phyloP scores from a whole-genome alignment of 2,329 filamentous ascomycete genomes.

The Diaporthe citriasiana region DNA sequence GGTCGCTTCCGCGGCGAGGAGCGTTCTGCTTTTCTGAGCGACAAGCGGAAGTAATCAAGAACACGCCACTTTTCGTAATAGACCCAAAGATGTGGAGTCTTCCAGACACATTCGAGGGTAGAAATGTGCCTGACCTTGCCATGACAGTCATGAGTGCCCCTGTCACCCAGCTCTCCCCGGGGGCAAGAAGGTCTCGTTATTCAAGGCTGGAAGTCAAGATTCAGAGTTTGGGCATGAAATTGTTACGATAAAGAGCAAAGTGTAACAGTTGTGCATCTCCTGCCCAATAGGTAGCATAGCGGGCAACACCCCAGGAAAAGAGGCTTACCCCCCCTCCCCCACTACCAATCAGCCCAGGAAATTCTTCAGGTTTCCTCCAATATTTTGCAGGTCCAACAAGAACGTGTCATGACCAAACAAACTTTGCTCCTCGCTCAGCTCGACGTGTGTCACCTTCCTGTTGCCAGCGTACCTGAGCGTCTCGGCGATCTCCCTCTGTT shows the following conservation, averaged over 20 bases:
- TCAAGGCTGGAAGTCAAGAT: neutral
- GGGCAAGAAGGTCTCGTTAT: neutral
- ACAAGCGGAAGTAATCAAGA: neutral
- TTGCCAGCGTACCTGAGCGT: slow-evolving; percentile 85
- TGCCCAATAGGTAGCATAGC: neutral
- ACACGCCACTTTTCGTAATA: neutral
- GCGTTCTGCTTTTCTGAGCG: neutral
- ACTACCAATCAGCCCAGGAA: slow-evolving; percentile 78
- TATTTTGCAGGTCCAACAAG: slow-evolving; percentile 89
- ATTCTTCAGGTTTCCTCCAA: slow-evolving; percentile 84
- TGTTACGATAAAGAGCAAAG: neutral
- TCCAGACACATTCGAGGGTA: neutral
- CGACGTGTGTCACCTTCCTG: slow-evolving; percentile 84
- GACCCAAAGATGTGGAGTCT: neutral
- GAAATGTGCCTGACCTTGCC: neutral
- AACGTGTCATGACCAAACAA: slow-evolving; percentile 98
- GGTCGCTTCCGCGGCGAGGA: no score
- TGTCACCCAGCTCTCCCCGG: neutral
- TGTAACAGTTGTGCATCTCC: neutral
- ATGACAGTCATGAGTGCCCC: neutral
- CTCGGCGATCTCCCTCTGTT: slow-evolving; percentile 93
- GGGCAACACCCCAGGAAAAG: neutral
- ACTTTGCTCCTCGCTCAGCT: slow-evolving; percentile 94
- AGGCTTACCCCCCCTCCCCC: neutral
- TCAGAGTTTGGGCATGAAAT: neutral